Conservation (phyloP, 139 green algal species). For the Dunaliella primolecta region DNA sequence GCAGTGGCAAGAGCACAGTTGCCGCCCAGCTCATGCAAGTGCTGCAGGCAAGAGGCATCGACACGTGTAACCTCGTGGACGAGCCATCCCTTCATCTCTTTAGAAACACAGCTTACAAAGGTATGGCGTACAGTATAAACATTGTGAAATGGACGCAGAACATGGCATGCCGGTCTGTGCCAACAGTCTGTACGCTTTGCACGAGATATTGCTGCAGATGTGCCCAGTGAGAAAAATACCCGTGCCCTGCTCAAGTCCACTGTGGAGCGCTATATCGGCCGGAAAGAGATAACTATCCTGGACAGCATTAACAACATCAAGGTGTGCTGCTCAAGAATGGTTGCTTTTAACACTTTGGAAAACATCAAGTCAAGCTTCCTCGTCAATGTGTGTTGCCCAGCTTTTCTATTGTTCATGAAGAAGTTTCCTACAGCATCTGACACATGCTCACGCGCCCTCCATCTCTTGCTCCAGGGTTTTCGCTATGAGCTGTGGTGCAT, state of each 20-base stretch:
- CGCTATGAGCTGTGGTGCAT: conserved; percentile 95
- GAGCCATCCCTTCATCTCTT: conserved; percentile 70
- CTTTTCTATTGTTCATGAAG: no score
- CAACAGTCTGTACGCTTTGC: no score
- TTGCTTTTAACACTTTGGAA: no score
- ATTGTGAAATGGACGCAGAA: no score
- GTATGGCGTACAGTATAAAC: conserved; percentile 23
- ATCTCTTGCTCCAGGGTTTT: conserved; percentile 42
- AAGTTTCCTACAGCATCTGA: neutral
- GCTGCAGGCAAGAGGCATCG: conserved; percentile 29
- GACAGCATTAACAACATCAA: conserved; percentile 97
- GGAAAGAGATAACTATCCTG: conserved; percentile 70
- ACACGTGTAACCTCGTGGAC: conserved; percentile 60
- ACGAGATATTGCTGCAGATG: conserved; percentile 60
- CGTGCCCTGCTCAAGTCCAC: conserved; percentile 66
- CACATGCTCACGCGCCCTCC: neutral
- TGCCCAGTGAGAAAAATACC: conserved; percentile 76
- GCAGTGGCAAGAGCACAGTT: conserved; percentile 75
- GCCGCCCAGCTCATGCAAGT: conserved; percentile 41
- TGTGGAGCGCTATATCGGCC: conserved; percentile 61
- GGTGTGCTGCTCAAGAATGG: conserved; percentile 39
- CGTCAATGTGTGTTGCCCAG: no score
- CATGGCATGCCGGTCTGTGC: no score
- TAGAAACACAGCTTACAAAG: conserved; percentile 66
- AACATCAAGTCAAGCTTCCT: no score